Evolutionary conservation across 768 basidiomycete genomes (phyloP).

Genomic region (Cystofilobasidium bisporidii): DNA sequence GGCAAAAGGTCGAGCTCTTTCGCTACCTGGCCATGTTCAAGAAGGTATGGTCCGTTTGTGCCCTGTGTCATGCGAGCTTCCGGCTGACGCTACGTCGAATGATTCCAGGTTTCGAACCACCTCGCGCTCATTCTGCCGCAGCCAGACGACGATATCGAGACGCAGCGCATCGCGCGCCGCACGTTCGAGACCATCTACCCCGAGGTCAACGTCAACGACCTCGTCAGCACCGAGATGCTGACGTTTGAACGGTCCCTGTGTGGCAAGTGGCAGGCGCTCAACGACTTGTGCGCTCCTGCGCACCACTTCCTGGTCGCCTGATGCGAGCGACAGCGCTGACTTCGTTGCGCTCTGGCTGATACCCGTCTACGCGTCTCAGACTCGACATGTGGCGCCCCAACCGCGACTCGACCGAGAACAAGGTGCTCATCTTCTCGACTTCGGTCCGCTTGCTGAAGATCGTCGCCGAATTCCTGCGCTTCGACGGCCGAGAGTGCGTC

Average conservation of each 20-base stretch:
- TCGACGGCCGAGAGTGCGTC: not conserved
- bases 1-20: too few relatives aligned
- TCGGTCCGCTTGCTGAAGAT: constrained; percentile 81
- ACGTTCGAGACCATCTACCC: constrained; percentile 1
- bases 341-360: too few relatives aligned
- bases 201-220: not conserved
- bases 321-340: not conserved
- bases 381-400: constrained; percentile 11
- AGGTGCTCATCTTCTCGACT: constrained; percentile 83
- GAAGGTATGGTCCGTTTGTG: too few relatives aligned
- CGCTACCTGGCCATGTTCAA: not conserved
- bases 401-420: constrained; percentile 8
- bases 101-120: constrained; percentile 18
- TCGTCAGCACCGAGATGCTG: not conserved
- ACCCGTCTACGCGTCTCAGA: not conserved
- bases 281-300: not conserved
- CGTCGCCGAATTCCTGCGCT: constrained; percentile 45
- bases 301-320: not conserved
- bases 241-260: not conserved
- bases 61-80: too few relatives aligned
- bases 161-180: not conserved
- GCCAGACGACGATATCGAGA: constrained; percentile 4
- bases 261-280: not conserved
- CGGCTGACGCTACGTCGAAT: not conserved
- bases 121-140: constrained; percentile 14